Base-by-base conservation (phyloP, 2,329 filamentous ascomycete species). In the Pseudogymnoascus verrucosus region DNA sequence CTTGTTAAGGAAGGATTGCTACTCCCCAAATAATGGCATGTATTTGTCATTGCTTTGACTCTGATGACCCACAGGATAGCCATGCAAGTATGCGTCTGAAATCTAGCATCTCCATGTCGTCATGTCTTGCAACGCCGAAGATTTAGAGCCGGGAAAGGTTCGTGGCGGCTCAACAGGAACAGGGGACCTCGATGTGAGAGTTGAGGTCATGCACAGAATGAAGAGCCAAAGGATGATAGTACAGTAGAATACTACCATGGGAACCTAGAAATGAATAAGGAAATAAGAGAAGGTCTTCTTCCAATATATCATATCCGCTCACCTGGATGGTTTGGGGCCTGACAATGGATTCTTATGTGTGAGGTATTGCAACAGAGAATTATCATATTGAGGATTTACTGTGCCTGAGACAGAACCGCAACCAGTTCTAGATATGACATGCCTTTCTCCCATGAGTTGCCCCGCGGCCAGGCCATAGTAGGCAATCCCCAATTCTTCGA, bases 21-120 rank as follows among this genome's bases (percentile, higher is more conserved):
- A 61, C 66, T 67, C 67, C 65, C 69, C 68, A 69, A 69, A 70
- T 73, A 67, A 71, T 71, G 72, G 28, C 28, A 14, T 10, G n/a
- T 57, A 57, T 57, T 57, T 57, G 51, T 57, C 51, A 57, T 57
- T 34, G 16, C 51, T 57, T 57, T 57, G 28, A 21, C 28, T 34
- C 28, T 57, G 28, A 57, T 5, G 28, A 57, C 51, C 51, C 51
- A 34, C 51, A 21, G 16, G 16, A 57, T 4, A 36, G 19, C 51
- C 5, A 57, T 36, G 51, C 28, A 57, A 34, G 51, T 34, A 57
- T 28, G 51, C 51, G 51, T 16, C 28, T 57, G 51, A 34, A 34
- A 57, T 57, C 10, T 3, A 57, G 16, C n/a, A 5, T 57, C 47
- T 6, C 47, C 12, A 34, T 34, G 16, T 28, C 51, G 28, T 57